phyloP scores from a whole-genome alignment of 2,329 filamentous ascomycete species.

The Calonectria montana region DNA sequence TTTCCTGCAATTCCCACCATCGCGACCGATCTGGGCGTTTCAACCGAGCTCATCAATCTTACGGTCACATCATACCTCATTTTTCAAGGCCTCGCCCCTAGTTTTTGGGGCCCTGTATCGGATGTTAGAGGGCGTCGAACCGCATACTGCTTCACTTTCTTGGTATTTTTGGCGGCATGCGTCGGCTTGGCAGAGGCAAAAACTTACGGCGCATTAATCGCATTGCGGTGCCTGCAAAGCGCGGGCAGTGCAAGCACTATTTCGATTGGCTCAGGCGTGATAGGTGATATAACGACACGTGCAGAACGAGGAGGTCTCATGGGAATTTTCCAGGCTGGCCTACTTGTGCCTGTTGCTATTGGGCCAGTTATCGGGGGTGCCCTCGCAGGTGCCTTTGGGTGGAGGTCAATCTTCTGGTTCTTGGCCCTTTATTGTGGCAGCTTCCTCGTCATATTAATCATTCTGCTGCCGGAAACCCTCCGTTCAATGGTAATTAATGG shows the following conservation, averaged over 20 bases:
- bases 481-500: slow-evolving; percentile 30
- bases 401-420: slow-evolving; percentile 37
- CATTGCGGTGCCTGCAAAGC: slow-evolving; percentile 60
- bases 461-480: slow-evolving; percentile 28
- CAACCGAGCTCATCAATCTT: slow-evolving; percentile 53
- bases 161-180: slow-evolving; percentile 60
- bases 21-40: slow-evolving; percentile 55
- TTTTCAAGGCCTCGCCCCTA: slow-evolving; percentile 66
- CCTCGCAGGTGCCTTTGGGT: slow-evolving; percentile 45
- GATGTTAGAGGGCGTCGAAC: slow-evolving; percentile 58
- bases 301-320: slow-evolving; percentile 45
- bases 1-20: slow-evolving; percentile 60
- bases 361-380: slow-evolving; percentile 57
- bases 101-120: slow-evolving; percentile 61
- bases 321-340: slow-evolving; percentile 38
- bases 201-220: slow-evolving; percentile 55
- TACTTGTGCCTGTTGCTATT: slow-evolving; percentile 55
- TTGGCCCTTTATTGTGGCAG: slow-evolving; percentile 28
- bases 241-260: slow-evolving; percentile 57
- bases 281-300: slow-evolving; percentile 46
- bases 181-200: slow-evolving; percentile 56
- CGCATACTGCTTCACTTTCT: slow-evolving; percentile 58
- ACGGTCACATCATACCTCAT: slow-evolving; percentile 61
- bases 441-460: slow-evolving; percentile 6
- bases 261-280: slow-evolving; percentile 45